phyloP scores from a whole-genome alignment of 306 rosid species.

The Cicer arietinum region DNA sequence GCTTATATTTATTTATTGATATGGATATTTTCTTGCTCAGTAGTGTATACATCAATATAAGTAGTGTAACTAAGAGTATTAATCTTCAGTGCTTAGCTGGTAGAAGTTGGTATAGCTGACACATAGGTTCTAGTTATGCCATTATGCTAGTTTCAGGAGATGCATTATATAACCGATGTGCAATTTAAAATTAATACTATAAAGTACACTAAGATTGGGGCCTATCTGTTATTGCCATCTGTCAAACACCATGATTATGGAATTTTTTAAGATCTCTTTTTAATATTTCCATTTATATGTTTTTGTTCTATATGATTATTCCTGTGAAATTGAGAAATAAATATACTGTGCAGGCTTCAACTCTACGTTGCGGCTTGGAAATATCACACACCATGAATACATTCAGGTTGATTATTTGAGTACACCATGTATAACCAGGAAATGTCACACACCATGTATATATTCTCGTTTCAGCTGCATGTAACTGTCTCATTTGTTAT shows the following conservation, averaged over 20 bases:
- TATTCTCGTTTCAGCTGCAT: slow-evolving; percentile 36
- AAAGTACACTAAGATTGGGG: slow-evolving; percentile 8
- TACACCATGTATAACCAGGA: slow-evolving; percentile 47
- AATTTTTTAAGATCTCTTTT: neutral
- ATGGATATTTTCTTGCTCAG: neutral
- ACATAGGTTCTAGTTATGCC: neutral
- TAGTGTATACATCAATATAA: neutral
- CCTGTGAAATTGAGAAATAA: slow-evolving; percentile 18
- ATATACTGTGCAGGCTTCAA: slow-evolving; percentile 75
- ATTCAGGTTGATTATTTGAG: slow-evolving; percentile 72
- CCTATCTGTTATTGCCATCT: neutral
- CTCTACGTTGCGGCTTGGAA: slow-evolving; percentile 96
- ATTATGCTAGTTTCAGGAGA: slow-evolving; percentile 10
- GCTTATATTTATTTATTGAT: neutral
- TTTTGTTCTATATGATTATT: slow-evolving; percentile 15
- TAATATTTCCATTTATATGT: slow-evolving; percentile 6
- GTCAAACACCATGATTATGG: slow-evolving; percentile 3
- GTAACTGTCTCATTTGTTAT: slow-evolving; percentile 36
- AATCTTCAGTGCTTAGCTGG: neutral
- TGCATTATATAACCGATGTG: neutral
- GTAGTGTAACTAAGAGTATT: neutral
- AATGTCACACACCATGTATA: slow-evolving; percentile 91
- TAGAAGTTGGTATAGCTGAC: neutral
- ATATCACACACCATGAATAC: slow-evolving; percentile 93
- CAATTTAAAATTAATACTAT: neutral